Conservation (phyloP, 768 basidiomycete species). For the Chalciporus piperatus region DNA sequence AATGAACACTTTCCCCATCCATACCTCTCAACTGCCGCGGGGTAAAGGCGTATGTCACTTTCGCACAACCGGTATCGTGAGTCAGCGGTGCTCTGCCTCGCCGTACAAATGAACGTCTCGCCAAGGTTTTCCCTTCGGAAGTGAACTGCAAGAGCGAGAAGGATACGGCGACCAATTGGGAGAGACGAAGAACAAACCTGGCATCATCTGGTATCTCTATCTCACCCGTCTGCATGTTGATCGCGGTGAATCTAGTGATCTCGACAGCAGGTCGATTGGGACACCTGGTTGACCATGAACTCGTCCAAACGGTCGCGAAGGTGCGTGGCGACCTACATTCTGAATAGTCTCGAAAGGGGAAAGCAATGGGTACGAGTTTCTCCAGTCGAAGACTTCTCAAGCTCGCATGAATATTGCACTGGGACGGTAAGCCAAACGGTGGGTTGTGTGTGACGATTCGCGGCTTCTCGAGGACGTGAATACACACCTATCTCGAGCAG, state of each 20-base stretch:
- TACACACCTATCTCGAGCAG: constrained; percentile 56
- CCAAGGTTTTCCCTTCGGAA: constrained; percentile 34
- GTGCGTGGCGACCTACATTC: constrained; percentile 47
- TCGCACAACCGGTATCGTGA: constrained; percentile 1
- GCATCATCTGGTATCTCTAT: constrained; percentile 46
- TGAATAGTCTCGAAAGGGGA: constrained; percentile 73
- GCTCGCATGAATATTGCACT: constrained; percentile 65
- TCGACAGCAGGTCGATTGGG: constrained; percentile 63
- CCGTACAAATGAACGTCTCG: constrained; percentile 26
- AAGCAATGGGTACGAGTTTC: constrained; percentile 50
- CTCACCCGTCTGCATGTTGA: constrained; percentile 47
- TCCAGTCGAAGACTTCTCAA: constrained; percentile 29
- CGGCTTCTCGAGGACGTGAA: neutral
- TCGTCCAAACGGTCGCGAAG: neutral
- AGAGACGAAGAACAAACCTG: constrained; percentile 35
- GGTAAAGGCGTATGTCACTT: constrained; percentile 14
- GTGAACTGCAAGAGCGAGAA: constrained; percentile 25
- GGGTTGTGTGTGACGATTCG: constrained; percentile 4
- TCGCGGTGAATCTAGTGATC: constrained; percentile 54
- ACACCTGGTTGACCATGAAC: constrained; percentile 48
- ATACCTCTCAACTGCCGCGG: constrained; percentile 19
- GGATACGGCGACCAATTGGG: constrained; percentile 1
- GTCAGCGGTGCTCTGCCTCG: constrained; percentile 12
- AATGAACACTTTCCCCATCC: constrained; percentile 5
- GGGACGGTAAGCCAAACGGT: neutral